Percentiles rank a stretch among this genome's conserved stretches.
phyloP scores from a whole-genome alignment of 1,139 yeast species.

The Trichomonascaceae sp. region DNA sequence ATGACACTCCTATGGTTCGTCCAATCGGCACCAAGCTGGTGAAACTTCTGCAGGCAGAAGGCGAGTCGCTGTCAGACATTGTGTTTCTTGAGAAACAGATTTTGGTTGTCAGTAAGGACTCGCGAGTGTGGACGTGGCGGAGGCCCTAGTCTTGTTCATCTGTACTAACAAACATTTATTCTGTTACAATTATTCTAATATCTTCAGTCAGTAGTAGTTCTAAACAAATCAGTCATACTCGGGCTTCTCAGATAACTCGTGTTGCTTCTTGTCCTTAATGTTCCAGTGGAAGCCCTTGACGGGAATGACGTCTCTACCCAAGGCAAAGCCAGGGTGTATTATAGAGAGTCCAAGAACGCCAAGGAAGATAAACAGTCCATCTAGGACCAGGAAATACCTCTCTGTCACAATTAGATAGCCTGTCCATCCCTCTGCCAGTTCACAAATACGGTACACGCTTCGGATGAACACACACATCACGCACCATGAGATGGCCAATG shows the following conservation, averaged over 20 bases:
- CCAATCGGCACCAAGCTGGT: conserved; percentile 19
- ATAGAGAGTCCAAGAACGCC: conserved; percentile 35
- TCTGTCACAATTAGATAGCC: conserved; percentile 65
- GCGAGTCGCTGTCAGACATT: conserved; percentile 19
- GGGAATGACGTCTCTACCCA: conserved; percentile 17
- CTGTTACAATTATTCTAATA: too few relatives aligned
- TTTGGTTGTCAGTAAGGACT: conserved; percentile 20
- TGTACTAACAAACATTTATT: too few relatives aligned
- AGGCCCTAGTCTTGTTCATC: conserved; percentile 32
- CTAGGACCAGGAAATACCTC: conserved; percentile 60
- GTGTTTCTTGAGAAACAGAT: conserved; percentile 14
- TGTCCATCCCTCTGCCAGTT: conserved; percentile 63
- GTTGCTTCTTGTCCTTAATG: not conserved
- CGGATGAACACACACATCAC: conserved; percentile 53
- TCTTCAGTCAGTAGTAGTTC: too few relatives aligned
- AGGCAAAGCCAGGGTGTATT: conserved; percentile 45
- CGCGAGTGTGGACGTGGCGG: conserved; percentile 23
- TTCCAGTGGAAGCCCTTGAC: conserved; percentile 13
- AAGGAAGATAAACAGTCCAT: conserved; percentile 53
- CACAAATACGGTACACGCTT: conserved; percentile 71
- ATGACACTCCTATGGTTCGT: conserved; percentile 16
- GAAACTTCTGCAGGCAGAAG: conserved; percentile 13
- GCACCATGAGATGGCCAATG: conserved; percentile 28
- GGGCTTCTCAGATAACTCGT: not conserved
- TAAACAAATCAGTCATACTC: too few relatives aligned